Evolutionary conservation across 208 protist genomes (phyloP), one percentile per base, ranked within the genome.

Genomic region (Tritrichomonas foetus): DNA sequence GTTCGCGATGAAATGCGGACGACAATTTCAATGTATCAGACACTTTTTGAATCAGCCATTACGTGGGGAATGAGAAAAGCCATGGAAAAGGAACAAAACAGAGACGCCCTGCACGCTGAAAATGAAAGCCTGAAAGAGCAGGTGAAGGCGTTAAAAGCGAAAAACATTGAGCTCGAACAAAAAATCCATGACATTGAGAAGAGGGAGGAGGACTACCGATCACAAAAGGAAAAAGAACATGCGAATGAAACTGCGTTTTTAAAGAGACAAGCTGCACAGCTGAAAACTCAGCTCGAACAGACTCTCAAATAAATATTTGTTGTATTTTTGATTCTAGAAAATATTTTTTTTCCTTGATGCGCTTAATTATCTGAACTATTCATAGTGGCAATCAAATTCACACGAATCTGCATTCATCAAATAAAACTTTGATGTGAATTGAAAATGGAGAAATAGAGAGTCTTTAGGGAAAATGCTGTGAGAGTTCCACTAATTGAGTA

Each of bases 21-120:
- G 96, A 97, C 97, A 30, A 97, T 97, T 39, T 93, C 95, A 13
- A 96, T 96, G 22, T 98, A 98, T 94, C 96, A 97, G 93, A 95
- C 96, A 3, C 69, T 95, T 64, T 95, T 98, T 94, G 97, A 98
- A 93, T 97, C 95, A 64, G 95, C 94, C 72, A 95, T 98, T 44
- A 96, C 97, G 61, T 97, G 98, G 97, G 97, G 98, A 50, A 95
- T 98, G 96, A 97, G 98, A 94, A 99, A 99, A 95, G 98, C 98
- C 33, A 96, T 99, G 0, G 98, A 99, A 94, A 97, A 98, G 0
- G 98, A 99, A 95, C 97, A 99, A 95, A 97, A 96, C 49, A 98
- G 98, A 95, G 97, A 89, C 22, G 47, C 33, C 0, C 20, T 57
- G 33, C 0, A 30, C 2, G 30, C 78, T 16, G 25, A 89, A 57